Evolutionary conservation across 768 basidiomycete genomes (phyloP).

Genomic region (Amanita polypyramis): DNA sequence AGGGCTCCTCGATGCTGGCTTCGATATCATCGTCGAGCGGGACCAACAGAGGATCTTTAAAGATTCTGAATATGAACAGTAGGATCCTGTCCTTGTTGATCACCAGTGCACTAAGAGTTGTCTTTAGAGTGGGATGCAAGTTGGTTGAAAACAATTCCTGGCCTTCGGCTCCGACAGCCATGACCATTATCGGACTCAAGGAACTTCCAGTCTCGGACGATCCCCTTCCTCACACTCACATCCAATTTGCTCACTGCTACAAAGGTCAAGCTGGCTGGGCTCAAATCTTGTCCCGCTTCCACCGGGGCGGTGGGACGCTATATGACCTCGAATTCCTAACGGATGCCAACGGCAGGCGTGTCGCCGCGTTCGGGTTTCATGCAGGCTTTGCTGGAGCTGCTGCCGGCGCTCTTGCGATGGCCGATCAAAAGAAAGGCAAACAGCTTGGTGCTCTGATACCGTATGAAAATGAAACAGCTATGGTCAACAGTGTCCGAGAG

Average conservation of each 20-base stretch:
- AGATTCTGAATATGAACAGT: slow-evolving; percentile 89
- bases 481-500: slow-evolving; percentile 66
- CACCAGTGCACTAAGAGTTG: neutral
- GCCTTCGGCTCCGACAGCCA: slow-evolving; percentile 63
- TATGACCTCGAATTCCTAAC: slow-evolving; percentile 96
- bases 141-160: slow-evolving; percentile 84
- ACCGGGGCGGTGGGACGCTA: slow-evolving; percentile 69
- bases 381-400: slow-evolving; percentile 99
- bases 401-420: slow-evolving; percentile 75
- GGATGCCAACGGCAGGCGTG: slow-evolving; percentile 75
- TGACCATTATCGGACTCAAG: slow-evolving; percentile 91
- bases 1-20: slow-evolving; percentile 80
- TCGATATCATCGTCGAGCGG: slow-evolving; percentile 84
- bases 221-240: slow-evolving; percentile 87
- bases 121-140: slow-evolving; percentile 76
- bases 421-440: slow-evolving; percentile 50
- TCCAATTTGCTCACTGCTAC: slow-evolving; percentile 98
- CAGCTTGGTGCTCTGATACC: slow-evolving; percentile 64
- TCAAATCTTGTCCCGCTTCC: slow-evolving; percentile 76
- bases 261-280: slow-evolving; percentile 94
- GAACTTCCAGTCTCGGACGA: slow-evolving; percentile 80
- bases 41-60: slow-evolving; percentile 93
- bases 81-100: slow-evolving; percentile 22
- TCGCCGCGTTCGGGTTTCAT: slow-evolving; percentile 97
- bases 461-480: slow-evolving; percentile 73